phyloP scores from a whole-genome alignment of 2,329 filamentous ascomycete species.

The Ceratocystis papillata region DNA sequence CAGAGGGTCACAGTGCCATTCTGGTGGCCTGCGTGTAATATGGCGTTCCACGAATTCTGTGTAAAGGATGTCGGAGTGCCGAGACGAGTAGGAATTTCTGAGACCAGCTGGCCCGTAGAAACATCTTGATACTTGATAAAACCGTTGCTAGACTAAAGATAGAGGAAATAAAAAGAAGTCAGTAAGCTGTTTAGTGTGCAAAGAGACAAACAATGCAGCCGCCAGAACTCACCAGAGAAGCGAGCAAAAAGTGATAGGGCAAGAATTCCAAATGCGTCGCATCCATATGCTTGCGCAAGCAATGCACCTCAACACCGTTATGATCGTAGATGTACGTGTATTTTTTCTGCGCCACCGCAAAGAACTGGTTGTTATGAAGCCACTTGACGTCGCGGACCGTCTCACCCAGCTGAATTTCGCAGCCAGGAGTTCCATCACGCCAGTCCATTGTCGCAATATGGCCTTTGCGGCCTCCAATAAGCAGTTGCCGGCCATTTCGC shows the following conservation, averaged over 20 bases:
- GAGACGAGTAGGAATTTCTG: conserved; percentile 72
- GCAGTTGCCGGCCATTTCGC: conserved; percentile 72
- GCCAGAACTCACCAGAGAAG: conserved; percentile 56
- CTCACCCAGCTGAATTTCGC: conserved; percentile 82
- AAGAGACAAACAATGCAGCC: too few relatives aligned
- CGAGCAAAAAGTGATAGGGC: conserved; percentile 89
- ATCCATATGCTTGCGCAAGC: conserved; percentile 79
- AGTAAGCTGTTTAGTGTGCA: neutral
- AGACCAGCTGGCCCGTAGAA: conserved; percentile 79
- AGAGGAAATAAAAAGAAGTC: neutral
- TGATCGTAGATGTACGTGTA: conserved; percentile 94
- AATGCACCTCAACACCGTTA: conserved; percentile 84
- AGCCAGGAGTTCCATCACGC: conserved; percentile 80
- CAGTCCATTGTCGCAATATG: conserved; percentile 97
- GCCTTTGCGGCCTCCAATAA: conserved; percentile 81
- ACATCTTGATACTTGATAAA: conserved; percentile 91
- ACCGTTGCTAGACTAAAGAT: conserved; percentile 58
- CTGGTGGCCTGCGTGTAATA: conserved; percentile 85
- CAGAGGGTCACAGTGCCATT: conserved; percentile 91
- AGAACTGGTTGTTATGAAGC: conserved; percentile 89
- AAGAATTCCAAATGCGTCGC: conserved; percentile 90
- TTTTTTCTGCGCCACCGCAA: conserved; percentile 93
- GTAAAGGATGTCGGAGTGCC: conserved; percentile 73
- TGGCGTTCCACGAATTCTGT: conserved; percentile 86
- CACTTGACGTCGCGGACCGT: conserved; percentile 82